Evolutionary conservation across 2,329 filamentous ascomycete species (phyloP).

Genomic region (Pestalotiopsis sp.): DNA sequence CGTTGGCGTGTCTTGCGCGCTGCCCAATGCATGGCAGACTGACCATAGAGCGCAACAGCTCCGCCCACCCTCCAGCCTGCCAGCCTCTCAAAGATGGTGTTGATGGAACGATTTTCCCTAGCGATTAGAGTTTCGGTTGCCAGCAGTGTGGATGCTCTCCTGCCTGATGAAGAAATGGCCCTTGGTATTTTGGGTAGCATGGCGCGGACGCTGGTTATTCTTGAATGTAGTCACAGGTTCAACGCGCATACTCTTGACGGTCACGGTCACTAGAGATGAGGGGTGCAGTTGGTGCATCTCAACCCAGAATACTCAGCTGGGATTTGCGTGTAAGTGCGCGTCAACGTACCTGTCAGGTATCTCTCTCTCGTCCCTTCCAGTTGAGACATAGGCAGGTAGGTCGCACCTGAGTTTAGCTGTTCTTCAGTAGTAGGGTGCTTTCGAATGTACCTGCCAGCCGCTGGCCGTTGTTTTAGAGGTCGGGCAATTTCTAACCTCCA

Average conservation of each 20-base stretch:
- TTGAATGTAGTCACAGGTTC: background rate
- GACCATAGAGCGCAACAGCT: background rate
- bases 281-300: background rate
- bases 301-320: background rate
- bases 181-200: conserved; percentile 1
- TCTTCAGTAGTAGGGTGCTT: too few species aligned
- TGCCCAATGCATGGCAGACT: background rate
- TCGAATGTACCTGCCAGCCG: background rate
- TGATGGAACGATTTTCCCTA: background rate
- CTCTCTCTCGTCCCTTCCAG: background rate
- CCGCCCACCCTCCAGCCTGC: background rate
- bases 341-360: background rate
- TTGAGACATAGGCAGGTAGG: background rate
- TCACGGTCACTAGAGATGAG: background rate
- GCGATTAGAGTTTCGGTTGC: conserved; percentile 1
- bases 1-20: background rate
- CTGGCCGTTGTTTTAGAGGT: background rate
- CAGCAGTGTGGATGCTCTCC: background rate
- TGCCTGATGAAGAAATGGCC: conserved; percentile 3
- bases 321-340: background rate
- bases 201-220: background rate
- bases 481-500: background rate
- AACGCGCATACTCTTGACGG: background rate
- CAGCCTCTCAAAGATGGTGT: background rate
- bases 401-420: too few species aligned